These are phyloP conservation scores for Candida argentea DNA, from an alignment of 805 yeast genomes.

Conservation along the genomic window DNA sequence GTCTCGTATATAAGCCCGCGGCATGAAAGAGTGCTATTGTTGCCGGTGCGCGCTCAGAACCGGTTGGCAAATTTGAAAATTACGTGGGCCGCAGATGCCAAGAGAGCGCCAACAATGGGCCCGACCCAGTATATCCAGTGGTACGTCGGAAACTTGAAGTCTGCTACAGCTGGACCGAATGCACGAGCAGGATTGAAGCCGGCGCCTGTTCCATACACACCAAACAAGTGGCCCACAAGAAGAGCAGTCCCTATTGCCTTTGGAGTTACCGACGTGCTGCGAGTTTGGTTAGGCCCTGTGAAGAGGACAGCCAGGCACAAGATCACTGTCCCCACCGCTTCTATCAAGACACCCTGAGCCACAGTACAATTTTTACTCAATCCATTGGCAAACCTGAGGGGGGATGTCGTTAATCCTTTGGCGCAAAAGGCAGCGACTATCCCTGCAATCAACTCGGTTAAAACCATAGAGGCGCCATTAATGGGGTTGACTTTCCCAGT, in stretches of 20 bases:
- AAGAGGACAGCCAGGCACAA: conserved; percentile 70
- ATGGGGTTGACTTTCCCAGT: conserved; percentile 66
- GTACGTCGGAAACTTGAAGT: conserved; percentile 62
- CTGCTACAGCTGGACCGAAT: conserved; percentile 75
- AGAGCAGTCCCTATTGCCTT: conserved; percentile 74
- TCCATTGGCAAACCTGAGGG: conserved; percentile 56
- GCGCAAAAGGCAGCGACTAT: conserved; percentile 92
- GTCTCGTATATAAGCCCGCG: no score
- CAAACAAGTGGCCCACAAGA: conserved; percentile 71
- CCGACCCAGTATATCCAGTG: conserved; percentile 95
- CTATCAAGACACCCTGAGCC: conserved; percentile 70
- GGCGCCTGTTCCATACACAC: conserved; percentile 81
- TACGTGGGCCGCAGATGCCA: conserved; percentile 63
- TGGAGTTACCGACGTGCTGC: conserved; percentile 71
- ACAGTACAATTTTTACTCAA: conserved; percentile 65
- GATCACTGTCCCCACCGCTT: conserved; percentile 68
- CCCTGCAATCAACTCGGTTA: conserved; percentile 72
- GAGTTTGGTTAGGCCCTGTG: conserved; percentile 75
- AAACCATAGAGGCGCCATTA: conserved; percentile 55
- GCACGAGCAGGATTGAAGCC: conserved; percentile 89
- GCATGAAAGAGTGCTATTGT: no score
- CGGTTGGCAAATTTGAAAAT: conserved; percentile 56
- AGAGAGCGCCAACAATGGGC: conserved; percentile 59
- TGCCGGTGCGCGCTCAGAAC: no score
- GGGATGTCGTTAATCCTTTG: conserved; percentile 76